Base-by-base conservation (phyloP, 441 rosid genomes). In the Isatis lusitanica region DNA sequence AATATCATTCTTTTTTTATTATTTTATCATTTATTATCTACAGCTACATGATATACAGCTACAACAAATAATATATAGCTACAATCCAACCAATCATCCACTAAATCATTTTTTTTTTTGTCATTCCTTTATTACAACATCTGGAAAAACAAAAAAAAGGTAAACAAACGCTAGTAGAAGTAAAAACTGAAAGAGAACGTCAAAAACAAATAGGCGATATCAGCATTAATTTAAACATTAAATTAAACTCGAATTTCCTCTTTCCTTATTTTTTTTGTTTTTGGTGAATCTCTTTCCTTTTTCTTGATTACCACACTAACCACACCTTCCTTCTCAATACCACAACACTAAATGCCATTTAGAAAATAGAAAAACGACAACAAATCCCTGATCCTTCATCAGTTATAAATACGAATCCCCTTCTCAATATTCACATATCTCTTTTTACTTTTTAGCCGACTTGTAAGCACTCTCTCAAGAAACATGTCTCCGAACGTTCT, bases 401-500 rank as follows among this genome's bases (percentile, higher is more conserved):
- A 4, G 21, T 17, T 43, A 57, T 69, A 57, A 44, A 68, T 68
- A 56, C 44, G 57, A 31, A 56, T 3, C 55, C 8, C 33, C 44
- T 43, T 4, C 56, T 17, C 43, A 12, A 31, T 35, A 21, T 47
- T 50, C 67, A 60, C 40, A 61, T 21, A 48, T 26, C 18, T 65
- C 21, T 52, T 21, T 21, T 21, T 21, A 5, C 13, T 15, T 59
- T 16, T 3, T 51, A 9, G 39, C 59, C 48, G 59, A 59, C 62
- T 42, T 42, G 11, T n/a, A 16, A 63, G 3, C 66, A 58, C 51
- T 42, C 68, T 63, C 72, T 40, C 21, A 21, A 57, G 33, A 42
- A 43, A 39, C 55, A 85, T 82, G 84, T 35, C 87, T 79, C 48
- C 78, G 2, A 63, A 43, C 31, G 60, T 81, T 68, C 81, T 80